Conservation (phyloP, 352 stramenopile genomes). For the Pythium aphanidermatum region DNA sequence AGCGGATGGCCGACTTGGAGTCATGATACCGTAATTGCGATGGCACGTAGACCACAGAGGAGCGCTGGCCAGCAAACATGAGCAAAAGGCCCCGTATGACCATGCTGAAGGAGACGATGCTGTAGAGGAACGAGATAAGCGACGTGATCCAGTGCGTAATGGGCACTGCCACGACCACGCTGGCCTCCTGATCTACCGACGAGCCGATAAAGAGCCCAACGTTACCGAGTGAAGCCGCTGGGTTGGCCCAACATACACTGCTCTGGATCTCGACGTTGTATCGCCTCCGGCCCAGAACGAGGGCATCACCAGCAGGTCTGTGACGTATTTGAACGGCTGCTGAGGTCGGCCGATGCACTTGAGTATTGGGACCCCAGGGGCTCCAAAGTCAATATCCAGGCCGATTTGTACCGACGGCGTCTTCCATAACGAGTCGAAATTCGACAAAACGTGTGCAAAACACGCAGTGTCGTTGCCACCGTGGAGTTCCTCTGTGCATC, state of each 20-base stretch:
- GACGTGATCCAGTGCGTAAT: slow-evolving; percentile 14
- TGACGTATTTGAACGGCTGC: slow-evolving; percentile 22
- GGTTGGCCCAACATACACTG: slow-evolving; percentile 23
- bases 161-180: slow-evolving; percentile 9
- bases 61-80: background rate
- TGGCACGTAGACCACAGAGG: slow-evolving; percentile 12
- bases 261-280: slow-evolving; percentile 32
- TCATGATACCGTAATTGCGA: too few species aligned
- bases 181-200: slow-evolving; percentile 8
- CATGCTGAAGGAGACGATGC: slow-evolving; percentile 22
- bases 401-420: slow-evolving; percentile 20
- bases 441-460: slow-evolving; percentile 22
- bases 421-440: slow-evolving; percentile 22
- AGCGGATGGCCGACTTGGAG: background rate
- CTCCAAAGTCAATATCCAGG: slow-evolving; percentile 22
- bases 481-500: background rate
- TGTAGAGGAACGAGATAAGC: slow-evolving; percentile 19
- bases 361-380: slow-evolving; percentile 19
- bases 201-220: slow-evolving; percentile 21
- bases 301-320: slow-evolving; percentile 26
- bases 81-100: slow-evolving; percentile 13
- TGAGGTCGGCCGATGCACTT: slow-evolving; percentile 18
- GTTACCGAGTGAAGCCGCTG: slow-evolving; percentile 4
- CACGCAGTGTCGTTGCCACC: slow-evolving; percentile 18
- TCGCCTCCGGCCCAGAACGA: slow-evolving; percentile 28